Conservation (phyloP, 768 basidiomycete species). For the Lentinula raphanica region DNA sequence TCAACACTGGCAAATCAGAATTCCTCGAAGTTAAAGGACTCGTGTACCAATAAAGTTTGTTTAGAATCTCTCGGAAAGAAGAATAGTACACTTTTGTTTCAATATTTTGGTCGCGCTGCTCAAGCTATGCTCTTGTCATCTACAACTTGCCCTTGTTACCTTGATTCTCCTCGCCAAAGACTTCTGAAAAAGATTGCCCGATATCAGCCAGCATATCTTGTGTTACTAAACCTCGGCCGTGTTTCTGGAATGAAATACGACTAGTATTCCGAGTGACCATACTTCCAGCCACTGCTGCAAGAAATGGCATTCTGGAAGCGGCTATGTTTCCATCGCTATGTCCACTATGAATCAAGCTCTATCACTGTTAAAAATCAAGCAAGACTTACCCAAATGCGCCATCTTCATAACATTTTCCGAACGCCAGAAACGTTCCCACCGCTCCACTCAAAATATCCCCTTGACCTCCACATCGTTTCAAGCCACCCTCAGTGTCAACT, state of each 20-base stretch:
- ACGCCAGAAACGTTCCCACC: constrained; percentile 87
- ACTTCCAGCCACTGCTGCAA: constrained; percentile 83
- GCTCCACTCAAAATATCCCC: constrained; percentile 90
- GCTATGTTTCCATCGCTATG: constrained; percentile 53
- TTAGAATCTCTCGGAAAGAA: background rate
- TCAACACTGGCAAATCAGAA: too few relatives aligned
- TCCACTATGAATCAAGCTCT: background rate
- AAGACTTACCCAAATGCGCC: constrained; percentile 69
- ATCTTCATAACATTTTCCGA: constrained; percentile 90
- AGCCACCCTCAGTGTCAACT: constrained; percentile 69
- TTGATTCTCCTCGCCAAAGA: constrained; percentile 55
- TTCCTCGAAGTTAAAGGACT: too few relatives aligned
- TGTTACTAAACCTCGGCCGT: constrained; percentile 79
- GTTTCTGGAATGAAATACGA: constrained; percentile 64
- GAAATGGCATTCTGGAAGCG: constrained; percentile 65
- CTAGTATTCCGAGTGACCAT: constrained; percentile 86
- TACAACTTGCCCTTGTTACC: constrained; percentile 36
- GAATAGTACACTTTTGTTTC: background rate
- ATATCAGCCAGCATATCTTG: constrained; percentile 68
- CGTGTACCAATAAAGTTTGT: background rate
- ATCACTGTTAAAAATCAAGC: background rate
- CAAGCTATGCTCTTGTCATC: background rate
- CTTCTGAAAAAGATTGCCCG: constrained; percentile 64
- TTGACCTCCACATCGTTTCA: constrained; percentile 94
- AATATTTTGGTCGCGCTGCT: too few relatives aligned